phyloP scores from a whole-genome alignment of 179 eudicot genomes.

The Amaranthus tricolor region DNA sequence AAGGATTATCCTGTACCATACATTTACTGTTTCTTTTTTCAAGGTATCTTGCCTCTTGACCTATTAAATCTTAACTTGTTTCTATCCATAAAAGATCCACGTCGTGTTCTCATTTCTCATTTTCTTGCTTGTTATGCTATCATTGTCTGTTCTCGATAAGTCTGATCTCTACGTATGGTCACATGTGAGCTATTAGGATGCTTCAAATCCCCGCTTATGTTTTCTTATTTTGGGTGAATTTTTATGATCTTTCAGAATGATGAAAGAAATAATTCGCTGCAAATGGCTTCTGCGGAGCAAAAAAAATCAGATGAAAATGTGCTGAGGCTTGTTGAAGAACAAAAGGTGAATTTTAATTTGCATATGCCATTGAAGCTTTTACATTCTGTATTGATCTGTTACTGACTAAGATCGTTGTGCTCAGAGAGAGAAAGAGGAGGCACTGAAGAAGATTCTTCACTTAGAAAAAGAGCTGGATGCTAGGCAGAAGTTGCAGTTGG shows the following conservation, averaged over 20 bases:
- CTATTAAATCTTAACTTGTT: neutral
- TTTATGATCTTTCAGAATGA: conserved; percentile 50
- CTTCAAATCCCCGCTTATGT: neutral
- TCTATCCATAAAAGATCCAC: neutral
- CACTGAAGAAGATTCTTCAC: conserved; percentile 55
- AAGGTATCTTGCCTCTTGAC: neutral
- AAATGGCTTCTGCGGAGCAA: conserved; percentile 79
- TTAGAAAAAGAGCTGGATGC: conserved; percentile 65
- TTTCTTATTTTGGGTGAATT: conserved; percentile 7
- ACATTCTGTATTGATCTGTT: neutral
- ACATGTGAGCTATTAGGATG: neutral
- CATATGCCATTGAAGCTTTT: neutral
- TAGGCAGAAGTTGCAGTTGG: conserved; percentile 72
- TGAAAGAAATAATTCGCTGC: conserved; percentile 56
- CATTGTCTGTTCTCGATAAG: no score
- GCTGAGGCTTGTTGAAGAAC: conserved; percentile 79
- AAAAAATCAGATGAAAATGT: conserved; percentile 78
- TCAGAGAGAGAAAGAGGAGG: conserved; percentile 90
- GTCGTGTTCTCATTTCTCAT: neutral
- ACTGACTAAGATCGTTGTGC: conserved; percentile 14
- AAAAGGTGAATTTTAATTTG: conserved; percentile 48
- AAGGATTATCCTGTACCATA: neutral
- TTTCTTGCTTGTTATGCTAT: neutral
- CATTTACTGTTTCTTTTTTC: neutral
- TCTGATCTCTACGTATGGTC: neutral